A percentile compares a stretch with the other conserved stretches of the same genome.
These are phyloP conservation scores for Xerocomellus amylosporus DNA, from an alignment of 768 basidiomycete species.

Conservation along the genomic window DNA sequence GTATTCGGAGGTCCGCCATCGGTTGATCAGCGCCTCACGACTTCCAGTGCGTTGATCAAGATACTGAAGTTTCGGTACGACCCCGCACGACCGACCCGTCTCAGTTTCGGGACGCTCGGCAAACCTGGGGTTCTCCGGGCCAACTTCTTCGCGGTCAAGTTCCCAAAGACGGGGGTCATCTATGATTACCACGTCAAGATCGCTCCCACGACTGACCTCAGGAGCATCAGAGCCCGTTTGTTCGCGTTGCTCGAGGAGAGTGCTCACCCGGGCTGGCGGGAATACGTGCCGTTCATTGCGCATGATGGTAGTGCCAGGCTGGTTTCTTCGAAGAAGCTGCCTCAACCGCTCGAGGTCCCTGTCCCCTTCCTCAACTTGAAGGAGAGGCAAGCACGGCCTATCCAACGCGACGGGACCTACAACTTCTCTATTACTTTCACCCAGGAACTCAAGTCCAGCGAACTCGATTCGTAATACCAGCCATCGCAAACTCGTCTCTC, in stretches of 20 bases:
- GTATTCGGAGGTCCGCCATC: constrained; percentile 31
- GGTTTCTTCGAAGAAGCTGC: constrained; percentile 39
- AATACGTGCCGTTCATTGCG: constrained; percentile 32
- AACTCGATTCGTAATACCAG: constrained; percentile 34
- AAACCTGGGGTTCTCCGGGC: constrained; percentile 41
- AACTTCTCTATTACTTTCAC: constrained; percentile 36
- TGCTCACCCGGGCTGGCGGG: constrained; percentile 35
- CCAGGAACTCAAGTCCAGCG: constrained; percentile 29
- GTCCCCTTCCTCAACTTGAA: constrained; percentile 41
- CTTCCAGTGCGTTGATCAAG: constrained; percentile 26
- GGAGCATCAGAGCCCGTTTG: constrained; percentile 39
- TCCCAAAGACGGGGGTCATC: constrained; percentile 38
- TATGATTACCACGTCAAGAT: constrained; percentile 46
- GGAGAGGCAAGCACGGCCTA: constrained; percentile 37
- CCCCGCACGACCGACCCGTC: constrained; percentile 41
- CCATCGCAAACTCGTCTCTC: background rate
- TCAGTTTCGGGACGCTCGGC: constrained; percentile 45
- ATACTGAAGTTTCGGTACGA: constrained; percentile 30
- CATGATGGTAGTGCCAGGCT: constrained; percentile 45
- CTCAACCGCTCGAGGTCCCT: constrained; percentile 33
- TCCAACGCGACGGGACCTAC: constrained; percentile 33
- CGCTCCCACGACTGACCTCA: constrained; percentile 34
- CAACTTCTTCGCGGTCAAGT: constrained; percentile 48
- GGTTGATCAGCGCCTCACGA: constrained; percentile 35
- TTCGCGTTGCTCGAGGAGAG: constrained; percentile 44